Conservation (phyloP, 495 filamentous ascomycete genomes). For the Lasiosphaeria miniovina region DNA sequence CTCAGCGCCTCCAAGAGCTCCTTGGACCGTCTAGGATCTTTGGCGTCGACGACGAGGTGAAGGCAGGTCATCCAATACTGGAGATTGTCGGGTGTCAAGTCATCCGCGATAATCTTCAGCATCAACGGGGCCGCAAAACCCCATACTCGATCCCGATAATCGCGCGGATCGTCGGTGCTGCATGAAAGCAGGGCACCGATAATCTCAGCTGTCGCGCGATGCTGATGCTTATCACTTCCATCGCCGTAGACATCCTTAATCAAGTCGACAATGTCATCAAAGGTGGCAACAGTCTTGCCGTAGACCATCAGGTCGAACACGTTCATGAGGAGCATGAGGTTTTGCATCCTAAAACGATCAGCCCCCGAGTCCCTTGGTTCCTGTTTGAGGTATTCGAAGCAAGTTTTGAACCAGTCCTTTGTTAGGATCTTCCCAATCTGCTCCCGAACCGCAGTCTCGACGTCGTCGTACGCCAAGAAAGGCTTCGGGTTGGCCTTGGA, state of each 20-base stretch:
- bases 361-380: constrained; percentile 81
- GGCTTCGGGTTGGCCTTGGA: constrained; percentile 65
- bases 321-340: constrained; percentile 78
- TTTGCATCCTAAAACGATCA: constrained; percentile 87
- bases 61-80: constrained; percentile 93
- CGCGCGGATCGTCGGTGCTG: constrained; percentile 64
- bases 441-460: constrained; percentile 70
- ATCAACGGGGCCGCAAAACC: constrained; percentile 86
- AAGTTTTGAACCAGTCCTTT: constrained; percentile 79
- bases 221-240: constrained; percentile 95
- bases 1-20: constrained; percentile 83
- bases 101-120: constrained; percentile 78
- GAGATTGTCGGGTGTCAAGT: constrained; percentile 89
- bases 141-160: constrained; percentile 75
- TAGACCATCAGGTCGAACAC: constrained; percentile 82
- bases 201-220: constrained; percentile 93
- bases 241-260: constrained; percentile 75
- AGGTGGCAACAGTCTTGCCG: constrained; percentile 68
- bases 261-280: constrained; percentile 84
- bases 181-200: constrained; percentile 77
- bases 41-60: constrained; percentile 72
- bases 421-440: constrained; percentile 79
- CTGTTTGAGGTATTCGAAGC: constrained; percentile 92
- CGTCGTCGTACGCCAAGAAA: constrained; percentile 77
- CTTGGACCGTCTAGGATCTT: constrained; percentile 82